A percentile compares a stretch with the other conserved stretches of the same genome.
These are phyloP conservation scores for Prunus dulcis DNA, from an alignment of 306 rosid species.

Conservation along the genomic window DNA sequence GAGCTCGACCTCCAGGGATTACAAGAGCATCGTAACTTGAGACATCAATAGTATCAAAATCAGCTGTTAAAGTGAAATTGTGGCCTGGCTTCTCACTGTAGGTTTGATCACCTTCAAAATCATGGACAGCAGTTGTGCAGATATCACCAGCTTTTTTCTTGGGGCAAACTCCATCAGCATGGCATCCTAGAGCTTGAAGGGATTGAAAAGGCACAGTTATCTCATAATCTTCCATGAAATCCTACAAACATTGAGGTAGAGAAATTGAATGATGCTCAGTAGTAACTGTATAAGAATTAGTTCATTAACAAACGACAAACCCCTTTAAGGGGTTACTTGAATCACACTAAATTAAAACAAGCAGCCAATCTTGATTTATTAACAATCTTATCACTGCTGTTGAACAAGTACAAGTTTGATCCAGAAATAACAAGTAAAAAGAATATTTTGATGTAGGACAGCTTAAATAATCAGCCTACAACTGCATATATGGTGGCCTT, in stretches of 20 bases:
- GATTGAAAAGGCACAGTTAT: slow-evolving; percentile 77
- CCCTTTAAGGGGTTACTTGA: not conserved
- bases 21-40: slow-evolving; percentile 65
- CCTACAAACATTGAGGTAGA: slow-evolving; percentile 36
- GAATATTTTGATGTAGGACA: not conserved
- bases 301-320: not conserved
- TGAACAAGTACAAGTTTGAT: not conserved
- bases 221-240: slow-evolving; percentile 90
- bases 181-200: slow-evolving; percentile 83
- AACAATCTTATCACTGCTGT: not conserved
- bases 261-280: not conserved
- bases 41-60: slow-evolving; percentile 48
- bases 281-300: not conserved
- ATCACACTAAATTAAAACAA: not conserved
- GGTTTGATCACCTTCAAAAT: slow-evolving; percentile 92
- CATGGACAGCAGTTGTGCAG: slow-evolving; percentile 79
- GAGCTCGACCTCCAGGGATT: slow-evolving; percentile 57
- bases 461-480: not conserved
- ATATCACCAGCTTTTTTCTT: slow-evolving; percentile 69
- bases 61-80: slow-evolving; percentile 55
- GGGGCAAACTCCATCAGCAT: slow-evolving; percentile 82
- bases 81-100: slow-evolving; percentile 81
- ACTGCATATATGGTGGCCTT: not conserved
- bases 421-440: not conserved
- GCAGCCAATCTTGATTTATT: not conserved